These are phyloP conservation scores for Brassica carinata DNA, from an alignment of 345 rosid genomes.

Conservation along the genomic window DNA sequence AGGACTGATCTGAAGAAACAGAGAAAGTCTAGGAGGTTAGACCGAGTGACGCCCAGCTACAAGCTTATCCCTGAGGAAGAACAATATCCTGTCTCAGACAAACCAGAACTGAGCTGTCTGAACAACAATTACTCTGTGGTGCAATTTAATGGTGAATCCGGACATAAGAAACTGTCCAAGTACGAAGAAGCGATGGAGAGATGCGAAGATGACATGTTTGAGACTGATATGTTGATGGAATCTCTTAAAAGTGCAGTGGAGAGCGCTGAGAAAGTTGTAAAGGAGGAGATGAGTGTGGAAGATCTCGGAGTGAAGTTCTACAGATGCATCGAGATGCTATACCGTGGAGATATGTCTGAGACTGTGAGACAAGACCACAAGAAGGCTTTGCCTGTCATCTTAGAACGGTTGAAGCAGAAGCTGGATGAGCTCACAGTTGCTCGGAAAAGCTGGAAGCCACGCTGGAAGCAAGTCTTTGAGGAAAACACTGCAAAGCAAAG, in stretches of 20 bases:
- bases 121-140: not conserved
- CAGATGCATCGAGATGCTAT: not conserved
- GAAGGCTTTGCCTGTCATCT: conserved; percentile 8
- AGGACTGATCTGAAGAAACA: not conserved
- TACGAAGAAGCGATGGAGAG: not conserved
- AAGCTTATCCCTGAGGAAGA: not conserved
- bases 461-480: not conserved
- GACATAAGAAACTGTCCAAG: not conserved
- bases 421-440: not conserved
- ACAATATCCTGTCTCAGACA: not conserved
- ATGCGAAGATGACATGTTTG: conserved; percentile 21
- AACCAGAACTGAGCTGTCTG: not conserved
- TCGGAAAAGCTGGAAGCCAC: not conserved
- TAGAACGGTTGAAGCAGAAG: conserved; percentile 1
- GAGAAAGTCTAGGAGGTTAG: not conserved
- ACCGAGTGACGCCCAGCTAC: not conserved
- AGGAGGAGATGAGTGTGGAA: not conserved
- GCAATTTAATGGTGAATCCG: not conserved
- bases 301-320: conserved; percentile 1
- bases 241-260: not conserved
- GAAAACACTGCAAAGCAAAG: not conserved
- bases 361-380: not conserved
- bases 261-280: not conserved
- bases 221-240: not conserved
- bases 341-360: not conserved